Base-by-base conservation (phyloP, 768 basidiomycete species). In the Glaciozyma antarctica region DNA sequence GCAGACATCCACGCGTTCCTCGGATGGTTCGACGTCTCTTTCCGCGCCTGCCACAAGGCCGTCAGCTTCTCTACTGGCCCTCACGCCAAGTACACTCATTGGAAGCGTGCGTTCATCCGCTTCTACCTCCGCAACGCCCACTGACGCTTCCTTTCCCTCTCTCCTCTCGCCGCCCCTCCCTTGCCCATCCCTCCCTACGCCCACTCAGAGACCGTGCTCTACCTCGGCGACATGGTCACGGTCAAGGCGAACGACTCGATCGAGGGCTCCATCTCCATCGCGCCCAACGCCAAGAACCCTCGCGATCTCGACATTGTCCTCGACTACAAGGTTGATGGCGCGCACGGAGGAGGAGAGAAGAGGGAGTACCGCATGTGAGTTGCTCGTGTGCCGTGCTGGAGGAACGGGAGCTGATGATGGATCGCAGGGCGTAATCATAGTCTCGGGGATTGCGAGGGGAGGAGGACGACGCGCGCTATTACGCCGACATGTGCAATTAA, bases 21-120 rank as follows among this genome's bases (percentile, higher is more conserved):
- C 58, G 92, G 91, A 43, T 99, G 95, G 95, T 99, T 99, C 78
- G 95, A 99, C 77, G 87, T 94, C 75, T 82, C 85, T 49, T 99
- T 99, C 80, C 87, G 88, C 63, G 91, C 88, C 76, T 91, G 90
- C 62, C 95, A 98, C 81, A 95, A 91, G 78, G 89, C 88, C 75
- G 86, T 93, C 68, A 84, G 85, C 73, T 99, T 99, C 78, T 94
- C 91, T 54, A 99, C 95, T 17, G 95, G 95, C 17, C 95, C 95
- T 19, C 95, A 98, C 73, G 89, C 93, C 62, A 88, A 90, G 74
- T 78, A 78, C 75, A 79, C 78, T 5, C 78, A 78, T 71, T 77
- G 76, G 78, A 77, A 78, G 67, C 76, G 68, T 69, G 44, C 30
- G 68, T 66, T 28, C n/a, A 21, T 43, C 13, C 3, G 9, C 13